These are phyloP conservation scores for Camellia lanceoleosa DNA, from an alignment of 148 eudicot species.

Conservation along the genomic window DNA sequence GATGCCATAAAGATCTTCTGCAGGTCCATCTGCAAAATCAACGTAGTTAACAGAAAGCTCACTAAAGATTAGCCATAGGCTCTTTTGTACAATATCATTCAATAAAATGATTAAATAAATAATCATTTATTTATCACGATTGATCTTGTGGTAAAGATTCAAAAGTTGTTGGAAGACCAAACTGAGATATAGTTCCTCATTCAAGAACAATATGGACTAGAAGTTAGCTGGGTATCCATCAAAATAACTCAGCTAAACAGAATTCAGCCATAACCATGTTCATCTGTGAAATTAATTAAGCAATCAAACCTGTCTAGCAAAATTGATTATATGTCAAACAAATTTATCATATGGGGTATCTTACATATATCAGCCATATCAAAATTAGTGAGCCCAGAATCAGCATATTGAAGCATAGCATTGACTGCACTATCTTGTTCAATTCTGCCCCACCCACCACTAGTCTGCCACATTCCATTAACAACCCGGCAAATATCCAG, in stretches of 20 bases:
- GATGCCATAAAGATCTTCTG: constrained; percentile 96
- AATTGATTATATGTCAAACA: background rate
- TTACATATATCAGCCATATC: constrained; percentile 89
- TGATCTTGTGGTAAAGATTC: background rate
- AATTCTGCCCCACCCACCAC: constrained; percentile 77
- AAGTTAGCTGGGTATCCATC: background rate
- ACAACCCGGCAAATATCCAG: constrained; percentile 64
- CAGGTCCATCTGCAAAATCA: constrained; percentile 80
- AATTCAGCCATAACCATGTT: background rate
- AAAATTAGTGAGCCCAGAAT: constrained; percentile 70
- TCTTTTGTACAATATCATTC: background rate
- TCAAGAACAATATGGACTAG: background rate
- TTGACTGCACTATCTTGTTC: constrained; percentile 56
- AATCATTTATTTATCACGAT: background rate
- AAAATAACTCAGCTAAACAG: background rate
- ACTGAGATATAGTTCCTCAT: background rate
- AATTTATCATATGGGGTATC: background rate
- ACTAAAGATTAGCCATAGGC: background rate
- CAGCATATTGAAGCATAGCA: constrained; percentile 76
- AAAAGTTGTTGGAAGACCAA: background rate
- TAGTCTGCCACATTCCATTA: constrained; percentile 86
- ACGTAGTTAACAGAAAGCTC: background rate
- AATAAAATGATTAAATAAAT: background rate
- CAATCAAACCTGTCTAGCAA: background rate
- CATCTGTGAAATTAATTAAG: background rate